Evolutionary conservation across 78 protist genomes (phyloP), one percentile per base, ranked within the genome.

Genomic region (Cavenderia fasciculata): DNA sequence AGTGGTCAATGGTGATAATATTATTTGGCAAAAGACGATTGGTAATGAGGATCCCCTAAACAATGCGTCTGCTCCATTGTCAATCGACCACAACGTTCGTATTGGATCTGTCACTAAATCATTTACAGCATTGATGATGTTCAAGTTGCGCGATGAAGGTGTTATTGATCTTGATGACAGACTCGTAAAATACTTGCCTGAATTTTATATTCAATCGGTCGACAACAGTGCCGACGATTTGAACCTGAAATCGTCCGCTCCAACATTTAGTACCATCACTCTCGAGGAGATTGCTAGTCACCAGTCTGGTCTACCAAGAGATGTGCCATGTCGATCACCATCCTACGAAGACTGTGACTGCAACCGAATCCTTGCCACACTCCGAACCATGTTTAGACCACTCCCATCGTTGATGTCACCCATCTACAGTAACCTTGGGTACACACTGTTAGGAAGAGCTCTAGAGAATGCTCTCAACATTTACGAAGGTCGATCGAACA

Each of bases 21-120:
- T n/a, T n/a, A n/a, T n/a, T n/a, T n/a, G n/a, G n/a, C n/a, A n/a
- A n/a, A n/a, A n/a, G n/a, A n/a, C n/a, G n/a, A n/a, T n/a, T n/a
- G n/a, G n/a, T n/a, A n/a, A n/a, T n/a, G n/a, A n/a, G n/a, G n/a
- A n/a, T n/a, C n/a, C n/a, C n/a, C n/a, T n/a, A n/a, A n/a, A n/a
- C n/a, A n/a, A n/a, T n/a, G n/a, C n/a, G n/a, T n/a, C n/a, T n/a
- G n/a, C n/a, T n/a, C n/a, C n/a, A n/a, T n/a, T n/a, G n/a, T n/a
- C n/a, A n/a, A n/a, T n/a, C n/a, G n/a, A n/a, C n/a, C n/a, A n/a
- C n/a, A n/a, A n/a, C n/a, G n/a, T 73, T 10, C 38, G 82, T 29
- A 54, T 73, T n/a, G 82, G 68, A 7, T 52, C 68, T 73, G 34
- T 73, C n/a, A 73, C 82, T n/a, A 73, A 73, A 54, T 25, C 46